phyloP scores from a whole-genome alignment of 2,329 filamentous ascomycete species.

The Rutstroemia sydowiana region DNA sequence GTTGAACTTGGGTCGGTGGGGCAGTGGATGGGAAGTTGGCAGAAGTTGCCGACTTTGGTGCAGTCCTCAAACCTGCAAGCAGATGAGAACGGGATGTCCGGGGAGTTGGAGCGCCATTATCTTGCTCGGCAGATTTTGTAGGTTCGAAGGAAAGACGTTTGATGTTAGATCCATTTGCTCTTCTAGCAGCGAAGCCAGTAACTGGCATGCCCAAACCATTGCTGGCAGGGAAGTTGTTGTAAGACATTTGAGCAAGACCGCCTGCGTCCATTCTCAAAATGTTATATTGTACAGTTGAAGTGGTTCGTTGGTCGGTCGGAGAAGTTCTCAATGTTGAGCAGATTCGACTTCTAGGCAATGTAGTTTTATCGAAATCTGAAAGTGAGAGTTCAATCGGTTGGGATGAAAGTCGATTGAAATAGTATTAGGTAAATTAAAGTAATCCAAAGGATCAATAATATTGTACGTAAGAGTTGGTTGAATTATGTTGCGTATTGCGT shows the following conservation, averaged over 20 bases:
- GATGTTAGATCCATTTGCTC: slow-evolving; percentile 66
- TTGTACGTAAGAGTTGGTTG: background rate
- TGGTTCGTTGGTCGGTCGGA: background rate
- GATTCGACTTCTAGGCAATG: background rate
- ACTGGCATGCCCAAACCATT: slow-evolving; percentile 68
- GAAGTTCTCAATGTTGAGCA: background rate
- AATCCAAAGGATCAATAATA: slow-evolving; percentile 5
- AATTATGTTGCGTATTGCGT: slow-evolving; percentile 2
- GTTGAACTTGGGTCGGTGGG: slow-evolving; percentile 47
- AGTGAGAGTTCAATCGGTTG: background rate
- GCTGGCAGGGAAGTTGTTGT: slow-evolving; percentile 67
- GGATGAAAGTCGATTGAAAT: background rate
- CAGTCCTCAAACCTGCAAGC: slow-evolving; percentile 85
- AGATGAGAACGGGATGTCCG: slow-evolving; percentile 93
- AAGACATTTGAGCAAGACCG: slow-evolving; percentile 99
- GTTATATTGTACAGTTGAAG: slow-evolving; percentile 20
- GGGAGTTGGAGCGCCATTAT: slow-evolving; percentile 68
- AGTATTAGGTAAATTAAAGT: slow-evolving; percentile 10
- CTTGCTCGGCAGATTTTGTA: slow-evolving; percentile 59
- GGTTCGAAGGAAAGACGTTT: slow-evolving; percentile 80
- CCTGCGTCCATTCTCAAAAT: slow-evolving; percentile 71
- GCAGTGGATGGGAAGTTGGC: slow-evolving; percentile 62
- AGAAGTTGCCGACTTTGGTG: slow-evolving; percentile 75
- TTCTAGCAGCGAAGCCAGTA: slow-evolving; percentile 77
- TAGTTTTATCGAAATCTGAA: background rate